Percentiles rank a stretch among this genome's conserved stretches.
These are phyloP conservation scores for Moesziomyces globuligerus DNA, from an alignment of 1,284 basidiomycete genomes.

Conservation along the genomic window DNA sequence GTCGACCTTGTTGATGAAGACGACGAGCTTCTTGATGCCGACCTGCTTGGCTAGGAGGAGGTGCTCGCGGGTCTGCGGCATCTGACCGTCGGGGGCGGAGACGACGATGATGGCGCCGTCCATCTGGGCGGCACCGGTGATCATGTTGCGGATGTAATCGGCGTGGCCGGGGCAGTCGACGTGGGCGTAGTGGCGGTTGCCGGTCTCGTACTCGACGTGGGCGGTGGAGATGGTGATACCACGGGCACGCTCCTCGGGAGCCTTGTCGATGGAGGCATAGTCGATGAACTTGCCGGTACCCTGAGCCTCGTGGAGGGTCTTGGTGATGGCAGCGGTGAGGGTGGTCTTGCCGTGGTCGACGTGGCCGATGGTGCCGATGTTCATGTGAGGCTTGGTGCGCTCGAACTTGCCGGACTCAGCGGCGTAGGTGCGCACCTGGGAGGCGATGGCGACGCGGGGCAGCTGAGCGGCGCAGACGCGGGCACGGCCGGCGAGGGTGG, in stretches of 20 bases:
- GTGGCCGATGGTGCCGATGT: constrained; percentile 70
- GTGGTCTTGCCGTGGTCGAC: constrained; percentile 78
- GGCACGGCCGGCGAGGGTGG: constrained; percentile 36
- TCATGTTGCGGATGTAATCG: constrained; percentile 82
- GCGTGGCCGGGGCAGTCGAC: constrained; percentile 89
- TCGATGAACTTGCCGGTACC: constrained; percentile 92
- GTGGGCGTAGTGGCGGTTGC: constrained; percentile 92
- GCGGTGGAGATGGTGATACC: constrained; percentile 92
- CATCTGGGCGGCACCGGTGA: constrained; percentile 99
- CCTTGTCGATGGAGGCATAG: constrained; percentile 98
- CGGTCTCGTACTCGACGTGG: constrained; percentile 98
- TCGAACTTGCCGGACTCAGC: constrained; percentile 79
- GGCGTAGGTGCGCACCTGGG: constrained; percentile 68
- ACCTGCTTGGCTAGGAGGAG: constrained; percentile 96
- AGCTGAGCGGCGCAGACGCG: constrained; percentile 37
- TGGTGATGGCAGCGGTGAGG: constrained; percentile 97
- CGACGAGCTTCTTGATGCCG: constrained; percentile 96
- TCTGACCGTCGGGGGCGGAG: constrained; percentile 98
- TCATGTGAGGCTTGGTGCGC: constrained; percentile 93
- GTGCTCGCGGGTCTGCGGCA: constrained; percentile 99
- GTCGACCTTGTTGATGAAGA: constrained; percentile 99
- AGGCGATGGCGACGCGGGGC: constrained; percentile 43
- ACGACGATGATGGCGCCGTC: constrained; percentile 79
- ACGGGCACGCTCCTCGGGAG: constrained; percentile 99
- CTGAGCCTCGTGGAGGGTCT: constrained; percentile 81